These are phyloP conservation scores for Brassica hybrid DNA, from an alignment of 441 rosid genomes.

Conservation along the genomic window DNA sequence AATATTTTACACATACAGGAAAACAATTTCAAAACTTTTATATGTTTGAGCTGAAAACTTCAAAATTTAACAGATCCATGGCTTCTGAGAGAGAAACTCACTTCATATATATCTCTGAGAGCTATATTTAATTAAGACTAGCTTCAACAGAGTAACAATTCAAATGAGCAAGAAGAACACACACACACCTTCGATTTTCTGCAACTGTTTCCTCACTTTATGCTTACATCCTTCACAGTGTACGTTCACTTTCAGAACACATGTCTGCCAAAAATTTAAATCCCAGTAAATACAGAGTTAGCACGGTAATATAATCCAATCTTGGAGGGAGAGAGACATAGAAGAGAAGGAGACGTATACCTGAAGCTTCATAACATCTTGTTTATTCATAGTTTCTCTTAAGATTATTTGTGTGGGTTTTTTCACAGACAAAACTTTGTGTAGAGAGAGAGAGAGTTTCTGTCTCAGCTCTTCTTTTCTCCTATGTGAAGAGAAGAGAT, in stretches of 20 bases:
- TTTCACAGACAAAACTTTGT: constrained; percentile 1
- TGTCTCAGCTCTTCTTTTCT: constrained; percentile 34
- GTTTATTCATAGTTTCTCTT: constrained; percentile 62
- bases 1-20: background rate
- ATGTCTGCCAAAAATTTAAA: constrained; percentile 61
- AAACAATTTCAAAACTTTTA: background rate
- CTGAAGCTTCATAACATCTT: constrained; percentile 84
- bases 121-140: background rate
- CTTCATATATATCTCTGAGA: background rate
- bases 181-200: constrained; percentile 74
- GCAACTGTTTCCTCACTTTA: constrained; percentile 77
- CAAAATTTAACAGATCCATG: constrained; percentile 22
- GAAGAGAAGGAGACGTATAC: constrained; percentile 45
- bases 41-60: background rate
- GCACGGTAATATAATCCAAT: constrained; percentile 8
- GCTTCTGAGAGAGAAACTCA: background rate
- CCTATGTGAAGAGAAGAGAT: constrained; percentile 24
- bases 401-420: constrained; percentile 18
- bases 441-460: constrained; percentile 2
- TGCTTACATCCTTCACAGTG: constrained; percentile 93
- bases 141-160: background rate
- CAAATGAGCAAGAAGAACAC: constrained; percentile 4
- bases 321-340: constrained; percentile 1
- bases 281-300: constrained; percentile 9
- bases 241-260: constrained; percentile 86